A percentile compares a stretch with the other conserved stretches of the same genome.
These are phyloP conservation scores for Plasmodium vinckei DNA, from an alignment of 169 alveolate genomes.

Conservation along the genomic window DNA sequence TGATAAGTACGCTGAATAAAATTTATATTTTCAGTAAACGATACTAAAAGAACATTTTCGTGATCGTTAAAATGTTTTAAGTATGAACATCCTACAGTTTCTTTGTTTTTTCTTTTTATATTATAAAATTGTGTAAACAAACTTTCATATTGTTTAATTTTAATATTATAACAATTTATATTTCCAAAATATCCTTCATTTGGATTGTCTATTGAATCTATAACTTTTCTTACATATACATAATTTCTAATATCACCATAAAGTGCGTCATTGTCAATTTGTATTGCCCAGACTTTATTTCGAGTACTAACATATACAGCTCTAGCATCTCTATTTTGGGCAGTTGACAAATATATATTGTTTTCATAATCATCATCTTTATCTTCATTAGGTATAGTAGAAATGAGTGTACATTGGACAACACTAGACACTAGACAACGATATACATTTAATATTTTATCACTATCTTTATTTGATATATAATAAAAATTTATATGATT, in stretches of 20 bases:
- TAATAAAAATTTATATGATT: conserved; percentile 35
- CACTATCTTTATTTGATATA: conserved; percentile 6
- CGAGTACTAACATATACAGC: conserved; percentile 29
- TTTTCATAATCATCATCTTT: not conserved
- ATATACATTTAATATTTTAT: conserved; percentile 6
- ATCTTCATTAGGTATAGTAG: conserved; percentile 38
- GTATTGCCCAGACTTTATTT: conserved; percentile 32
- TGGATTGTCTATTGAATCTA: conserved; percentile 18
- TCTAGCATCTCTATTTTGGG: conserved; percentile 11
- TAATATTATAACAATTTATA: conserved; percentile 39
- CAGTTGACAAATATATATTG: conserved; percentile 18
- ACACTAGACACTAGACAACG: conserved; percentile 3
- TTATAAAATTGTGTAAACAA: not conserved
- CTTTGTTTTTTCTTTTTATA: not conserved
- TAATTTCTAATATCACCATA: not conserved
- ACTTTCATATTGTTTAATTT: no score
- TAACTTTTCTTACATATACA: conserved; percentile 17
- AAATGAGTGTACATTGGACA: conserved; percentile 7
- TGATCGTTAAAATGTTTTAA: conserved; percentile 28
- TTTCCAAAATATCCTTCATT: conserved; percentile 31
- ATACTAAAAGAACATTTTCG: conserved; percentile 8
- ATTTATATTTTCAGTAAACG: conserved; percentile 40
- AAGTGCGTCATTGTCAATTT: not conserved
- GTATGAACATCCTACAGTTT: conserved; percentile 44
- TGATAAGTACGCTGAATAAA: conserved; percentile 53